Conservation (phyloP, 1,284 basidiomycete species). For the Farysia itapuensis region DNA sequence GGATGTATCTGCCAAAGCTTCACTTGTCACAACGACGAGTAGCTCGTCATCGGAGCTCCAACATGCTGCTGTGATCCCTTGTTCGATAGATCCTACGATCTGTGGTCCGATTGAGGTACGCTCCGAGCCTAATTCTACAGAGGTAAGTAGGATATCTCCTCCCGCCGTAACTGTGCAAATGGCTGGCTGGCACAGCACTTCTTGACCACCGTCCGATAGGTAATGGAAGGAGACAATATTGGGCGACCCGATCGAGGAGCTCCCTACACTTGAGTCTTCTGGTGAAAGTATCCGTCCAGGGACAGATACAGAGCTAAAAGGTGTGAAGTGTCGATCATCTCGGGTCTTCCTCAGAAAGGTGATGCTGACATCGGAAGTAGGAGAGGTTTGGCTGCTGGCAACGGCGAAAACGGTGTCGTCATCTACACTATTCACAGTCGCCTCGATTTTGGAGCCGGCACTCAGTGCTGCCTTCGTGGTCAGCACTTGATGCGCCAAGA, state of each 20-base stretch:
- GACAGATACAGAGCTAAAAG: conserved; percentile 16
- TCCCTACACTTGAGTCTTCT: too few species aligned
- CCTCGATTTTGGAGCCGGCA: conserved; percentile 11
- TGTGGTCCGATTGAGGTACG: conserved; percentile 15
- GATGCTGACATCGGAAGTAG: conserved; percentile 17
- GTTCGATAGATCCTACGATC: conserved; percentile 73
- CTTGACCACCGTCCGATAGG: conserved; percentile 49
- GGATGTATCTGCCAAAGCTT: conserved; percentile 13
- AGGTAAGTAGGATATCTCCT: conserved; percentile 51
- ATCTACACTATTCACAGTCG: conserved; percentile 20
- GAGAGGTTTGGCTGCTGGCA: conserved; percentile 17
- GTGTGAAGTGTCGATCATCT: conserved; percentile 1
- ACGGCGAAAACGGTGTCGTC: conserved; percentile 30
- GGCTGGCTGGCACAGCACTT: conserved; percentile 37
- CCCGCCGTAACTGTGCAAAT: conserved; percentile 49
- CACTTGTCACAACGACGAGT: conserved; percentile 66
- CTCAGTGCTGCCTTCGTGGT: conserved; percentile 2
- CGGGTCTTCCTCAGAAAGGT: conserved; percentile 6
- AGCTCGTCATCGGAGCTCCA: conserved; percentile 92
- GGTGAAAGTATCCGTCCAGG: too few species aligned
- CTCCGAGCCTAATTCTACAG: conserved; percentile 12
- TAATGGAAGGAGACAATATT: conserved; percentile 42
- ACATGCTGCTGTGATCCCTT: conserved; percentile 76
- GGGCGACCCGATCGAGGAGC: too few species aligned
- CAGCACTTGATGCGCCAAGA: conserved; percentile 26